Evolutionary conservation across 2,329 filamentous ascomycete species (phyloP), one percentile per base, ranked within the genome.

Genomic region (Thermothelomyces thermophilus): DNA sequence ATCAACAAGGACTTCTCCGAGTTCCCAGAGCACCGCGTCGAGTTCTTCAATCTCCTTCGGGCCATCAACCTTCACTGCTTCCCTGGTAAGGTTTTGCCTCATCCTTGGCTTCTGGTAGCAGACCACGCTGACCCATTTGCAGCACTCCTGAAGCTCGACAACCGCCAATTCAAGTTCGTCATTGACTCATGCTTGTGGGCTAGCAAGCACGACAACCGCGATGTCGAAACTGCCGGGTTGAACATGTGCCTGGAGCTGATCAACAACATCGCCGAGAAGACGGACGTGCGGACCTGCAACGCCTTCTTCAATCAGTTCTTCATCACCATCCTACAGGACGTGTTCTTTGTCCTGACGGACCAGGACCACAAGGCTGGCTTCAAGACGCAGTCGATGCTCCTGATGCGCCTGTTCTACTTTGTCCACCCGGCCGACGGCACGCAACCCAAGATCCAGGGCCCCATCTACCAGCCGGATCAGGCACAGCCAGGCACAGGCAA

Each of bases 1-100:
- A 98, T 98, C 73, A 98, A 97, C 80, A 98, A 98, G 73, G 93
- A 98, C 70, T 98, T 98, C 70, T 96, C 94, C 41, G 93, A 98
- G 66, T 98, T 95, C 68, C 93, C 93, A 0, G 93, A 98, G 68
- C 93, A 98, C 66, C 86, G 94, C 51, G 93, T 98, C n/a, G 91
- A 97, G 68, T 98, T 98, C 70, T 98, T 98, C 79, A 96, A 95
- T 70, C 80, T 98, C 20, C 78, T 98, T 33, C 82, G 94, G 59
- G 88, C 91, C 13, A 97, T 98, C 72, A 98, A 98, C 69, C 73
- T 97, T 41, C 89, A 95, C 68, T 98, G 93, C 70, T 98, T 98
- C 83, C 89, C 89, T 41, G 86, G 74, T 76, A 70, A 48, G 68
- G n/a, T n/a, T n/a, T 62, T 7, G 17, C 41, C 11, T 20, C 30